Evolutionary conservation across 306 rosid genomes (phyloP).

Genomic region (Vigna trinervia): DNA sequence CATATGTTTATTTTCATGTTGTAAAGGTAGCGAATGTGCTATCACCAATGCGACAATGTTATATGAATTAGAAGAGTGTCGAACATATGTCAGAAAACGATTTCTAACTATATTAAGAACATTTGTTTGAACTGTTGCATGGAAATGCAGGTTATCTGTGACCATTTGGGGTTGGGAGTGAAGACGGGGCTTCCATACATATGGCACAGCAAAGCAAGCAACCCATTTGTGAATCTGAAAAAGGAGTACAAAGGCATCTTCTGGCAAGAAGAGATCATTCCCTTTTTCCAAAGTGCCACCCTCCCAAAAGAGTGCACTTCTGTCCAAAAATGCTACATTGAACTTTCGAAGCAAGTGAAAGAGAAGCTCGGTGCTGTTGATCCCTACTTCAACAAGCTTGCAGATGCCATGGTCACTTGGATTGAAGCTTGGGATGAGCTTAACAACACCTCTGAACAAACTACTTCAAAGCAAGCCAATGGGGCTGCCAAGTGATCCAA

Average conservation of each 20-base stretch:
- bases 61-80: too few relatives aligned
- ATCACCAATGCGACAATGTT: background rate
- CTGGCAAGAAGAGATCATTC: constrained; percentile 92
- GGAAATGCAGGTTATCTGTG: constrained; percentile 73
- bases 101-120: too few relatives aligned
- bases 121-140: background rate
- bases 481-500: constrained; percentile 57
- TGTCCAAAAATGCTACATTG: constrained; percentile 81
- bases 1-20: constrained; percentile 5
- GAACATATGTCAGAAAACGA: too few relatives aligned
- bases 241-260: constrained; percentile 90
- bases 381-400: constrained; percentile 75
- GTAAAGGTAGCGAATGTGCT: background rate
- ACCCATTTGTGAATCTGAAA: constrained; percentile 86
- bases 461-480: constrained; percentile 46
- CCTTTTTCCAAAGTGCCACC: constrained; percentile 73
- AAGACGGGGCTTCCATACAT: constrained; percentile 94
- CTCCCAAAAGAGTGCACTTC: constrained; percentile 74
- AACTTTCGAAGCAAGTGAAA: constrained; percentile 86
- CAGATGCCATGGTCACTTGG: constrained; percentile 93
- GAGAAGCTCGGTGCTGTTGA: constrained; percentile 68
- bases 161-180: constrained; percentile 81
- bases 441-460: constrained; percentile 55
- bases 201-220: constrained; percentile 99
- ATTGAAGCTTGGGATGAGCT: constrained; percentile 94